These are phyloP conservation scores for Scenedesmus sp. DNA, from an alignment of 163 green algal species.

Conservation along the genomic window DNA sequence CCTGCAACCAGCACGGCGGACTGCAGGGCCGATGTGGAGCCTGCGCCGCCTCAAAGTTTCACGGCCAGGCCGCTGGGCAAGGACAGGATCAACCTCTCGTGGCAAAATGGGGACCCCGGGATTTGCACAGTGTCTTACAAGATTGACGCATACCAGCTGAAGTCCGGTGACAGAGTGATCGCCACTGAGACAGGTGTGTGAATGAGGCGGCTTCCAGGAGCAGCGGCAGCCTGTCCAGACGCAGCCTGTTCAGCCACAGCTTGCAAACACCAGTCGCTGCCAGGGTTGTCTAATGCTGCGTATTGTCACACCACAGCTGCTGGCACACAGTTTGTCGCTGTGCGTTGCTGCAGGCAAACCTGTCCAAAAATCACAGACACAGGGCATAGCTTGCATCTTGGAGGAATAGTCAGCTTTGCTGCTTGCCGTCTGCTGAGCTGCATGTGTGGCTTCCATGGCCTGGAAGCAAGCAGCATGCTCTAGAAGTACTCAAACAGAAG, in stretches of 20 bases:
- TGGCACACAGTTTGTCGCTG: neutral
- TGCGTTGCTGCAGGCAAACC: neutral
- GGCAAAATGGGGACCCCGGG: neutral
- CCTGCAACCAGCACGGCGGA: neutral
- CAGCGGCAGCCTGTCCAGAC: neutral
- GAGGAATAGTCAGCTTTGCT: neutral
- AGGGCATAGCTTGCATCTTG: neutral
- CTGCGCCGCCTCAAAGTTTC: neutral
- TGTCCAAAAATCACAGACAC: neutral
- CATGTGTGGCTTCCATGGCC: neutral
- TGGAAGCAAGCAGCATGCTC: neutral
- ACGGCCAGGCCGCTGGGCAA: neutral
- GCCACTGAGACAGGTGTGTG: neutral
- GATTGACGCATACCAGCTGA: neutral
- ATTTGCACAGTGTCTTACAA: neutral
- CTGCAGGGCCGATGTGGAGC: neutral
- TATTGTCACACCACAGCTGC: neutral
- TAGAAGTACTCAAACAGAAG: too few relatives aligned
- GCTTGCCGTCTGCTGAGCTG: neutral
- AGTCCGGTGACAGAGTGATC: constrained; percentile 8
- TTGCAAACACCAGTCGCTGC: neutral
- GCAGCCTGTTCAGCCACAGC: neutral
- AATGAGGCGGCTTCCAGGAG: neutral
- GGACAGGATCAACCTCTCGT: neutral
- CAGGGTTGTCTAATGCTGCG: neutral